These are phyloP conservation scores for Boechera divaricarpa DNA, from an alignment of 345 rosid species.

Conservation along the genomic window DNA sequence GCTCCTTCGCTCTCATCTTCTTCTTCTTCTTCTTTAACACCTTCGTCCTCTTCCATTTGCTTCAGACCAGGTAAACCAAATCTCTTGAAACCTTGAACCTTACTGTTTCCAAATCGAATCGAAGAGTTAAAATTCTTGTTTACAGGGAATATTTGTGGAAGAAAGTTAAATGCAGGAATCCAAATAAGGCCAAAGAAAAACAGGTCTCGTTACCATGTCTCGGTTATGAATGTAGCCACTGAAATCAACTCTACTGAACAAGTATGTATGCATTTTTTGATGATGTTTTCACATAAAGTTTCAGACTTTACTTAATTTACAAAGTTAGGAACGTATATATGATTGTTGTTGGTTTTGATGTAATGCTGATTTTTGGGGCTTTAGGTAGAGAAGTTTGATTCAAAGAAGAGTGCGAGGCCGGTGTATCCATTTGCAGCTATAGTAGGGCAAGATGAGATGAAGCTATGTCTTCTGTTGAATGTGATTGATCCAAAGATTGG, in stretches of 20 bases:
- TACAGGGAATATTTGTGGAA: conserved; percentile 50
- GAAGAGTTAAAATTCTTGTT: not conserved
- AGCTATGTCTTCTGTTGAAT: conserved; percentile 82
- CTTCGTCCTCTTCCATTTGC: conserved; percentile 47
- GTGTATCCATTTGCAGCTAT: conserved; percentile 98
- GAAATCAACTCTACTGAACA: conserved; percentile 69
- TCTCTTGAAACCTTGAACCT: conserved; percentile 14
- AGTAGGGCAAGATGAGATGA: conserved; percentile 99
- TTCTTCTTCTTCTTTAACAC: conserved; percentile 49
- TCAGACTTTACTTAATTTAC: conserved; percentile 19
- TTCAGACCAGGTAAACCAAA: conserved; percentile 39
- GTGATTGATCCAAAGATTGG: conserved; percentile 98
- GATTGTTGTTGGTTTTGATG: conserved; percentile 15
- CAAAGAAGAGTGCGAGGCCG: conserved; percentile 84
- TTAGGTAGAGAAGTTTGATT: conserved; percentile 62
- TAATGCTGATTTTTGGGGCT: conserved; percentile 21
- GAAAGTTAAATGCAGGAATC: conserved; percentile 53
- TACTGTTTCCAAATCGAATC: not conserved
- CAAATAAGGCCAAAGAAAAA: conserved; percentile 58
- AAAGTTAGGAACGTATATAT: not conserved
- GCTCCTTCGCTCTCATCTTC: conserved; percentile 58
- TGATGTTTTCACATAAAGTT: not conserved
- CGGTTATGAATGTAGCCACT: conserved; percentile 76
- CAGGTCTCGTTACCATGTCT: conserved; percentile 58
- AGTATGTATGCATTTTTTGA: conserved; percentile 50